Percentiles rank a stretch among this genome's conserved stretches.
Conservation (phyloP, 148 eudicot genomes). For the Simmondsia chinensis region DNA sequence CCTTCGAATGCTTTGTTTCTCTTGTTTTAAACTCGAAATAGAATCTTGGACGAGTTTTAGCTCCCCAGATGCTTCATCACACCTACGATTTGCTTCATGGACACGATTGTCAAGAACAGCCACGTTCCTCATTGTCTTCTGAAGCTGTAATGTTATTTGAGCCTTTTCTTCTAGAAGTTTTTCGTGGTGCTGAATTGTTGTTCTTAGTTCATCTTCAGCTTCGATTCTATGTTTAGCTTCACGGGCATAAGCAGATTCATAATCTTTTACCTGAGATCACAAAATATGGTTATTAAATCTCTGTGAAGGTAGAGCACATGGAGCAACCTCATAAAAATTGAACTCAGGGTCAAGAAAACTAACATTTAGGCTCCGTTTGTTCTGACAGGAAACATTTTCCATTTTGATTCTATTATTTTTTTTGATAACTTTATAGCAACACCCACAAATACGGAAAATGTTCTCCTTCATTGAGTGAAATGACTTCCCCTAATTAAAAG, state of each 20-base stretch:
- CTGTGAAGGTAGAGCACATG: background rate
- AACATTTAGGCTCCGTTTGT: too few relatives aligned
- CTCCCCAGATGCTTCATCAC: constrained; percentile 57
- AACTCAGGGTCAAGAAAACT: too few relatives aligned
- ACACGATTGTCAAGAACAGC: constrained; percentile 56
- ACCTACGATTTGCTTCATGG: constrained; percentile 49
- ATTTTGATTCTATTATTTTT: too few relatives aligned
- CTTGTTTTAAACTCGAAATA: constrained; percentile 34
- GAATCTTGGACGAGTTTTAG: constrained; percentile 48
- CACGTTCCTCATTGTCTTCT: constrained; percentile 58
- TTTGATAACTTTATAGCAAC: too few relatives aligned
- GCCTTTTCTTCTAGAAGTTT: constrained; percentile 41
- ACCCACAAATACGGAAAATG: too few relatives aligned
- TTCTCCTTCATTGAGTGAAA: too few relatives aligned
- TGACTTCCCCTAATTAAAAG: too few relatives aligned
- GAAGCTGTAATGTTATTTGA: constrained; percentile 33
- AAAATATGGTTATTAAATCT: background rate
- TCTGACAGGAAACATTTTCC: too few relatives aligned
- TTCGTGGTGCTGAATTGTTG: constrained; percentile 46
- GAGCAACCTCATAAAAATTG: too few relatives aligned
- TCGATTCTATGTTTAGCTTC: constrained; percentile 46
- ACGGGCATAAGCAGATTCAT: constrained; percentile 27
- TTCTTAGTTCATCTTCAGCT: constrained; percentile 45
- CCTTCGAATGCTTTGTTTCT: constrained; percentile 46
- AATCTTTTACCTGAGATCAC: constrained; percentile 41